Percentiles rank a stretch among this genome's conserved stretches.
Conservation (phyloP, 257 asterid genomes). For the Schizonepeta tenuifolia region DNA sequence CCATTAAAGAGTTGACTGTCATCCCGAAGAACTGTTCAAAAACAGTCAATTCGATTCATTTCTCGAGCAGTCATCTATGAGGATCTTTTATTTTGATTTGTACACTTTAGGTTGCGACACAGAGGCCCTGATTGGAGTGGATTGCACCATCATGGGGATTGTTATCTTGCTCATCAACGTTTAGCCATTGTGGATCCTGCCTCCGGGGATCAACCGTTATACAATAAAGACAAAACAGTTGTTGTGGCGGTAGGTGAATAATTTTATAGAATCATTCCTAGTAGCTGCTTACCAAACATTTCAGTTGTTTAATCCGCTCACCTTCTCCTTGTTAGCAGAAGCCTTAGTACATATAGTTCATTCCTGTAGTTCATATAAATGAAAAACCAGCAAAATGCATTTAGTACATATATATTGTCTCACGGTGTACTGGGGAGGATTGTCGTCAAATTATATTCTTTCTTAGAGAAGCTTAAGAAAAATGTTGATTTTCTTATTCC, state of each 20-base stretch:
- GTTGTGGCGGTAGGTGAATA: constrained; percentile 75
- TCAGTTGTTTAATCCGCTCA: not conserved
- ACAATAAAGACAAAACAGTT: constrained; percentile 93
- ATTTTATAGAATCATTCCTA: constrained; percentile 17
- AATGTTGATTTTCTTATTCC: not conserved
- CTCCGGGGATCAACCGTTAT: constrained; percentile 97
- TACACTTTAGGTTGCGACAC: constrained; percentile 77
- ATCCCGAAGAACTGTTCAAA: not conserved
- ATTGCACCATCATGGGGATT: constrained; percentile 72
- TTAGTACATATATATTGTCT: constrained; percentile 13
- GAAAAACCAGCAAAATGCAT: constrained; percentile 1
- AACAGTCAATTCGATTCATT: not conserved
- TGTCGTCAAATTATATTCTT: constrained; percentile 1
- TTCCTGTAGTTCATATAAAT: constrained; percentile 10
- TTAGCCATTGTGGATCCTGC: constrained; percentile 95
- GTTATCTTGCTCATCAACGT: constrained; percentile 96
- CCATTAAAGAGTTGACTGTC: constrained; percentile 4
- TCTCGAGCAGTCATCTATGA: not conserved
- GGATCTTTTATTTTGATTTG: constrained; percentile 31
- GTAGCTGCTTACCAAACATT: constrained; percentile 15
- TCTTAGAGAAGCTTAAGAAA: constrained; percentile 9
- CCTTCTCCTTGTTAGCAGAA: not conserved
- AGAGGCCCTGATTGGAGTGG: constrained; percentile 99
- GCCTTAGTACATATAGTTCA: too few relatives aligned
- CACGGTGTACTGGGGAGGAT: not conserved